Conservation (phyloP, 2,329 filamentous ascomycete species). For the Colletotrichum spaethianum region DNA sequence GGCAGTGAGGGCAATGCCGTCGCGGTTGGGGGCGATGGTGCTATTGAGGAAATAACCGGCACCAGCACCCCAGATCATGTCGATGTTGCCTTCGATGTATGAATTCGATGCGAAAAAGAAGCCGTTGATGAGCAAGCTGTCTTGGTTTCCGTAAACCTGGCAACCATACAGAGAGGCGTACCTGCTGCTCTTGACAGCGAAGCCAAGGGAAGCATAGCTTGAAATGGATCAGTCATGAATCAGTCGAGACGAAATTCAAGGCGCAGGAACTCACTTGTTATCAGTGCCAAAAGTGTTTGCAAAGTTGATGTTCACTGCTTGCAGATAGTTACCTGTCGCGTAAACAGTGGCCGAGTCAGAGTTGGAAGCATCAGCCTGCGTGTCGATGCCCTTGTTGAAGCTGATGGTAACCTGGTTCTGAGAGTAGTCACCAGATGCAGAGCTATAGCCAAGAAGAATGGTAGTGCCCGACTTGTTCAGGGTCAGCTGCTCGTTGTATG, state of each 20-base stretch:
- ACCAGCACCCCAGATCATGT: slow-evolving; percentile 60
- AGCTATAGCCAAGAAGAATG: slow-evolving; percentile 56
- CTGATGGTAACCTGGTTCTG: slow-evolving; percentile 46
- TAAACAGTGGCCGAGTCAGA: slow-evolving; percentile 57
- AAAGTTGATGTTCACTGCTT: slow-evolving; percentile 57
- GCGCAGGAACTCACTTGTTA: slow-evolving; percentile 45
- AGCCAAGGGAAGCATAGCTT: slow-evolving; percentile 54
- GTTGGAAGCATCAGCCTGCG: slow-evolving; percentile 52
- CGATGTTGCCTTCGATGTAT: slow-evolving; percentile 56
- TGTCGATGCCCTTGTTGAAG: slow-evolving; percentile 52
- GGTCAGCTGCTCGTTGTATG: slow-evolving; percentile 55
- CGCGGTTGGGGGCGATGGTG: slow-evolving; percentile 50
- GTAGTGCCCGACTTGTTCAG: slow-evolving; percentile 55
- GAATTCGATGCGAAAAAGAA: slow-evolving; percentile 56
- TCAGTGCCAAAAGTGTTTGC: slow-evolving; percentile 53
- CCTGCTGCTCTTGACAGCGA: slow-evolving; percentile 57
- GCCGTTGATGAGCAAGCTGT: slow-evolving; percentile 40
- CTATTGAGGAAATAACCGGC: slow-evolving; percentile 59
- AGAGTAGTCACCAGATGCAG: slow-evolving; percentile 52
- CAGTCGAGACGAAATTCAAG: no score
- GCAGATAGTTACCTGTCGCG: slow-evolving; percentile 55
- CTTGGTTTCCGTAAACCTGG: slow-evolving; percentile 46
- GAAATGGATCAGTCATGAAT: not conserved
- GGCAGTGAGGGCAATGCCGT: slow-evolving; percentile 50
- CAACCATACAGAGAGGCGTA: slow-evolving; percentile 52